Evolutionary conservation across 2,329 filamentous ascomycete species (phyloP).

Genomic region (Ceratocystiopsis sp.): DNA sequence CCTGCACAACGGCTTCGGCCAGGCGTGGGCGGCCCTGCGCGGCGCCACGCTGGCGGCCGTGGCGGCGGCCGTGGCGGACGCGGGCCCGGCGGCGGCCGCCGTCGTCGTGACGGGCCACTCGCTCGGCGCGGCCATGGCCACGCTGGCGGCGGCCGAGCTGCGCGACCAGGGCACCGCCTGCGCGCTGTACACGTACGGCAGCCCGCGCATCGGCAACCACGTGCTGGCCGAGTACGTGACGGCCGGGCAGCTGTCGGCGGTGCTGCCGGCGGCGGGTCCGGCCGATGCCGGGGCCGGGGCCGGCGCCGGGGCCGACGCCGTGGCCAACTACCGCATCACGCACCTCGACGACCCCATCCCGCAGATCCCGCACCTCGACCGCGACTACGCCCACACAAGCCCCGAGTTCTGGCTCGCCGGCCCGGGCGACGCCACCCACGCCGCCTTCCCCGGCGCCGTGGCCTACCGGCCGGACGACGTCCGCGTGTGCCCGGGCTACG

Average conservation of each 20-base stretch:
- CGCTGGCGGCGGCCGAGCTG: conserved; percentile 39
- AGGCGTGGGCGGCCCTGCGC: conserved; percentile 39
- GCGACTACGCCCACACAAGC: conserved; percentile 48
- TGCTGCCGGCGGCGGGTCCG: too few relatives aligned
- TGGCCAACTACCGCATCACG: conserved; percentile 45
- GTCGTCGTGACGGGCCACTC: conserved; percentile 50
- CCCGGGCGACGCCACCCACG: conserved; percentile 15
- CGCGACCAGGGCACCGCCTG: conserved; percentile 27
- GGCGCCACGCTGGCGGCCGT: conserved; percentile 25
- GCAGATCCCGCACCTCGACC: conserved; percentile 41
- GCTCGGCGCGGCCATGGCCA: conserved; percentile 48
- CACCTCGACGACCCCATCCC: conserved; percentile 52
- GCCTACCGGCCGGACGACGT: conserved; percentile 24
- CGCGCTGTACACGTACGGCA: conserved; percentile 50
- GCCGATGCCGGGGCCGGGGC: too few relatives aligned
- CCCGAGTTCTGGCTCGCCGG: conserved; percentile 50
- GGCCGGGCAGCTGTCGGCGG: conserved; percentile 18
- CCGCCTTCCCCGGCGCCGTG: conserved; percentile 2
- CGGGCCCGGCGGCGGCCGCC: conserved; percentile 9
- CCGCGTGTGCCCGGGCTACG: conserved; percentile 29
- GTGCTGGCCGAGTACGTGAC: conserved; percentile 36
- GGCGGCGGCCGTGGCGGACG: conserved; percentile 17
- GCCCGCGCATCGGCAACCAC: conserved; percentile 46
- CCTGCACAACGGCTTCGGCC: conserved; percentile 40
- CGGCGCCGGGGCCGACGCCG: conserved; percentile 10